A percentile compares a stretch with the other conserved stretches of the same genome.
Evolutionary conservation across 116 monocot species (phyloP).

Genomic region (Papilionanthe hybrid): DNA sequence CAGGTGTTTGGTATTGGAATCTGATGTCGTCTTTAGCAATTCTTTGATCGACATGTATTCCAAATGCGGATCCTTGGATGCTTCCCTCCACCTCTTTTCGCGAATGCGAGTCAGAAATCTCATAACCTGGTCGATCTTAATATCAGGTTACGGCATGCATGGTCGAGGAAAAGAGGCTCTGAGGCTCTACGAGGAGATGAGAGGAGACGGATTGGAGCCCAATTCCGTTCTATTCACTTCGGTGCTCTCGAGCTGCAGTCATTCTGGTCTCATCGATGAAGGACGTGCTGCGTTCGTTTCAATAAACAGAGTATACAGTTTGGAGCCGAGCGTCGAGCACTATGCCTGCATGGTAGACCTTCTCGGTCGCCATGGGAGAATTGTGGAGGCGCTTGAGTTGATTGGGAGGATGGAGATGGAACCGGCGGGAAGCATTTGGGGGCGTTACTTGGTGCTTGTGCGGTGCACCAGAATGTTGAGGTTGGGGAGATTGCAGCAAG

Average conservation of each 20-base stretch:
- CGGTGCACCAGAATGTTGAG: conserved; percentile 38
- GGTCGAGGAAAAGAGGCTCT: conserved; percentile 30
- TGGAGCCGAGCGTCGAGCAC: conserved; percentile 48
- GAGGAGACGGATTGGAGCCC: conserved; percentile 25
- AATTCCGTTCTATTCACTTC: conserved; percentile 53
- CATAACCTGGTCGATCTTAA: conserved; percentile 61
- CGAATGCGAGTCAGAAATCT: conserved; percentile 24
- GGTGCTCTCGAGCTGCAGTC: conserved; percentile 52
- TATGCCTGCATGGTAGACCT: conserved; percentile 85
- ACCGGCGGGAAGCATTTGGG: conserved; percentile 53
- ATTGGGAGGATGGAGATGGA: conserved; percentile 51
- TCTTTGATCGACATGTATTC: conserved; percentile 53
- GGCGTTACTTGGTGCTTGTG: conserved; percentile 57
- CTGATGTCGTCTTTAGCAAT: conserved; percentile 35
- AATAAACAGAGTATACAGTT: conserved; percentile 24
- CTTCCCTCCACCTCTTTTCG: conserved; percentile 32
- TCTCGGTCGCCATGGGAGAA: conserved; percentile 42
- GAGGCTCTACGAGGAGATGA: conserved; percentile 40
- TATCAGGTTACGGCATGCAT: conserved; percentile 44
- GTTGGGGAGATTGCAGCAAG: conserved; percentile 51
- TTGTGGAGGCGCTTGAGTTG: conserved; percentile 37
- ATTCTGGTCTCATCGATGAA: conserved; percentile 44
- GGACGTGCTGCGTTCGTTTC: conserved; percentile 35
- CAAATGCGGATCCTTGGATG: conserved; percentile 28
- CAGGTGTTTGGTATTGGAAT: conserved; percentile 21